Percentiles rank a stretch among this genome's conserved stretches.
phyloP scores from a whole-genome alignment of 148 eudicot genomes.

The Silene latifolia region DNA sequence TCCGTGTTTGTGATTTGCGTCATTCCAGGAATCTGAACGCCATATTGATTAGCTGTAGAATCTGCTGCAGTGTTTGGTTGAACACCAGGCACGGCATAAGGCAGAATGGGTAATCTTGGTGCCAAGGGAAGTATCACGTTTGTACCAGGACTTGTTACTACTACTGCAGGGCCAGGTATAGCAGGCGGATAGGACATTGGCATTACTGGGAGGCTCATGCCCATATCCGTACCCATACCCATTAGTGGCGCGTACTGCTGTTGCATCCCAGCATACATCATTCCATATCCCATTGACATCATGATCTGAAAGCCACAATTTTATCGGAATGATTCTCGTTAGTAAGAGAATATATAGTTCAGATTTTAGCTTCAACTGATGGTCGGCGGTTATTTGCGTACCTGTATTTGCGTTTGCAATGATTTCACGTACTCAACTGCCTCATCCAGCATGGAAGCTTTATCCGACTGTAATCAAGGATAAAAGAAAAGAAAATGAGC shows the following conservation, averaged over 20 bases:
- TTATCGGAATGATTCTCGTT: neutral
- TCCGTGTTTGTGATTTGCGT: neutral
- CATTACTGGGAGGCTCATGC: too few relatives aligned
- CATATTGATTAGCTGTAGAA: too few relatives aligned
- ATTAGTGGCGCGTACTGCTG: constrained; percentile 62
- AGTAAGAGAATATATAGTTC: neutral
- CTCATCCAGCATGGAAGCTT: constrained; percentile 88
- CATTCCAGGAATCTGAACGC: too few relatives aligned
- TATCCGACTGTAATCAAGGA: constrained; percentile 49
- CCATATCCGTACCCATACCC: neutral
- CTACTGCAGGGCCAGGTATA: too few relatives aligned
- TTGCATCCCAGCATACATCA: constrained; percentile 81
- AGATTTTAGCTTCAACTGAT: neutral
- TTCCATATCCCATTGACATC: constrained; percentile 77
- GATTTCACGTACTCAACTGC: constrained; percentile 73
- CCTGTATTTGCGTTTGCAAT: constrained; percentile 82
- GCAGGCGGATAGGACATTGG: too few relatives aligned
- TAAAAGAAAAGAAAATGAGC: neutral
- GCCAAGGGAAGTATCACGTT: too few relatives aligned
- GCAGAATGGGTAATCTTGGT: too few relatives aligned
- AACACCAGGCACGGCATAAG: too few relatives aligned
- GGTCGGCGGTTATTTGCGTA: constrained; percentile 9
- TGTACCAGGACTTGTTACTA: too few relatives aligned
- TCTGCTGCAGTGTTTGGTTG: too few relatives aligned
- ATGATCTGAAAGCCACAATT: constrained; percentile 41